Evolutionary conservation across 768 basidiomycete genomes (phyloP).

Genomic region (Leccinum fibrillosum): DNA sequence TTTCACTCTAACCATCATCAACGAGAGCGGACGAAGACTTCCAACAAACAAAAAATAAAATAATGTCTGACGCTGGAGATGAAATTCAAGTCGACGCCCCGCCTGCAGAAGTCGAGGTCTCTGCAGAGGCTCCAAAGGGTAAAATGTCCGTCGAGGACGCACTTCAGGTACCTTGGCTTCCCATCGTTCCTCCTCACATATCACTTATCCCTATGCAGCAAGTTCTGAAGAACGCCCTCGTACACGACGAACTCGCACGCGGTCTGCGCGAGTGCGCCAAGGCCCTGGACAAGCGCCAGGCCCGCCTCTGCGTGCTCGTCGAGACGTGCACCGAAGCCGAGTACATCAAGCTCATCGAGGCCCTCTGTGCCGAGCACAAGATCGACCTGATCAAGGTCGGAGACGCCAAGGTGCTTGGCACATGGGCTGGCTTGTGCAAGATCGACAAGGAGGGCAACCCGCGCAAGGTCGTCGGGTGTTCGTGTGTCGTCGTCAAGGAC

Average conservation of each 20-base stretch:
- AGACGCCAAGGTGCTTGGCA: conserved; percentile 96
- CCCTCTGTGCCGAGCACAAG: conserved; percentile 98
- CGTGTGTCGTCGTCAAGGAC: conserved; percentile 96
- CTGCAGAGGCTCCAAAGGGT: conserved; percentile 88
- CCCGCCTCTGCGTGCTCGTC: conserved; percentile 97
- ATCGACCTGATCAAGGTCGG: conserved; percentile 99
- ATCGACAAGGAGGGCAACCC: conserved; percentile 99
- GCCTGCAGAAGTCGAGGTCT: conserved; percentile 71
- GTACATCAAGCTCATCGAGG: conserved; percentile 99
- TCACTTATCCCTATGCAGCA: conserved; percentile 50
- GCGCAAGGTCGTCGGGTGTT: conserved; percentile 91
- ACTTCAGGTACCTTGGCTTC: conserved; percentile 59
- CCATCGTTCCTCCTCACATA: not conserved
- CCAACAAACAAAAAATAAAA: conserved; percentile 24
- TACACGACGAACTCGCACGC: conserved; percentile 97
- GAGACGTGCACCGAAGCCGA: conserved; percentile 99
- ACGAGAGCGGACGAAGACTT: conserved; percentile 97
- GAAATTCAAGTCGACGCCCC: conserved; percentile 74
- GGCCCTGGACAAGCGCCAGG: conserved; percentile 97
- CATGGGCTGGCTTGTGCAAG: conserved; percentile 99
- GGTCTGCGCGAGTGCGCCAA: conserved; percentile 98
- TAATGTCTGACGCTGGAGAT: conserved; percentile 99
- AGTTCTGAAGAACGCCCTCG: conserved; percentile 98
- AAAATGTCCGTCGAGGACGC: conserved; percentile 96
- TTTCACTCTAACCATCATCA: conserved; percentile 61